Evolutionary conservation across 495 filamentous ascomycete genomes (phyloP), one percentile per base, ranked within the genome.

Genomic region (Aspergillus saccharolyticus): DNA sequence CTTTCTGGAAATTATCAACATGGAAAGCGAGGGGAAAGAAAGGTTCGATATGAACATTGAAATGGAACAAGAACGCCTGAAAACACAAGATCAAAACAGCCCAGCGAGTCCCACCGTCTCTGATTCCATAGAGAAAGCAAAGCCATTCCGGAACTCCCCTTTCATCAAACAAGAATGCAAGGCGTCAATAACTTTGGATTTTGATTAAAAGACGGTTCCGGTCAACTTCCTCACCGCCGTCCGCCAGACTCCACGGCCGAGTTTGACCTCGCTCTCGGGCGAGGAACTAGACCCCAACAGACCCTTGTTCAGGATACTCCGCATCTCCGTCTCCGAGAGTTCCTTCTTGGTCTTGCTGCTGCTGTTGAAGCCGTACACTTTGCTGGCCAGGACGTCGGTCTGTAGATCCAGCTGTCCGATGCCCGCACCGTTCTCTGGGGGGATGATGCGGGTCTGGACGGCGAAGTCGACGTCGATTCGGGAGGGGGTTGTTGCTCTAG

Each of bases 401-500:
- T 74, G 65, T 42, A 78, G 67, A 14, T 72, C 67, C 52, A 78
- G 46, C 15, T 57, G 57, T 18, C 72, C 70, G 24, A 74, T 64
- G 1, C 58, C 56, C 43, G 61, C 52, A 20, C 62, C 58, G 0
- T 62, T 22, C 16, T 55, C 43, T 17, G 59, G 22, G 15, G 55
- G 21, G 3, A 61, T 43, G 19, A 76, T 54, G 20, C 59, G 62
- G 1, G 71, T 70, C 44, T 65, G 67, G 24, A 78, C 64, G 33
- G 62, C 70, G 56, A 78, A 77, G 57, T 78, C 76, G 12, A 78
- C 69, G 43, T 78, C 76, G 19, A 78, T 69, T 20, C 72, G 63
- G 56, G 57, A n/a, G n/a, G n/a, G n/a, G n/a, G n/a, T n/a, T n/a
- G n/a, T n/a, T n/a, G n/a, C n/a, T n/a, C n/a, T n/a, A n/a, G n/a